Evolutionary conservation across 345 rosid species (phyloP).

Genomic region (Odontarrhena argentea): DNA sequence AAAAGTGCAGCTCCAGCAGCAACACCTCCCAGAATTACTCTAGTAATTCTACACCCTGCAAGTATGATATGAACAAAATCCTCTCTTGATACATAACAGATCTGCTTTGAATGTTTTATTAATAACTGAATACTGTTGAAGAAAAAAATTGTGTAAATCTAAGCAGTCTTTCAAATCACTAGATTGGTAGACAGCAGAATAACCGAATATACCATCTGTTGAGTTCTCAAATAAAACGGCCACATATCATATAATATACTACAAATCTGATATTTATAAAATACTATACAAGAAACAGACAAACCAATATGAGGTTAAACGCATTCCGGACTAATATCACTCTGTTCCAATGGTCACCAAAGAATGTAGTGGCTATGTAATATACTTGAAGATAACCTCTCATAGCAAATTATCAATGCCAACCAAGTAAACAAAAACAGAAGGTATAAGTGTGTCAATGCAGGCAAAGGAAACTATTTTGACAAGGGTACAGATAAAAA

Average conservation of each 20-base stretch:
- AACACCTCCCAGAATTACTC: constrained; percentile 88
- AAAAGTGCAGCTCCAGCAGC: constrained; percentile 87
- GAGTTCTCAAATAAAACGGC: no score
- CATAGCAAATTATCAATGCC: not conserved
- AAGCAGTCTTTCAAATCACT: no score
- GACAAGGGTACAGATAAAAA: constrained; percentile 26
- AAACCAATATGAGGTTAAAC: not conserved
- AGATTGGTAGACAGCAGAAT: not conserved
- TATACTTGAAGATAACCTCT: not conserved
- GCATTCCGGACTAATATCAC: not conserved
- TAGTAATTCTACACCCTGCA: constrained; percentile 55
- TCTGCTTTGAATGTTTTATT: not conserved
- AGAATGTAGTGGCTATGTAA: not conserved
- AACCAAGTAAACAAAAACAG: not conserved
- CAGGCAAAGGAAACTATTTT: not conserved
- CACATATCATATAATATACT: no score
- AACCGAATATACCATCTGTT: not conserved
- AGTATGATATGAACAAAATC: constrained; percentile 11
- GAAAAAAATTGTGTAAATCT: not conserved
- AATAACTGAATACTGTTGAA: not conserved
- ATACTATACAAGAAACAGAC: constrained; percentile 2
- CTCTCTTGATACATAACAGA: no score
- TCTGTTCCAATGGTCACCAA: not conserved
- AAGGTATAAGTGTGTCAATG: not conserved
- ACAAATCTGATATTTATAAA: not conserved